Evolutionary conservation across 768 basidiomycete genomes (phyloP).

Genomic region (Tulasnella calospora): DNA sequence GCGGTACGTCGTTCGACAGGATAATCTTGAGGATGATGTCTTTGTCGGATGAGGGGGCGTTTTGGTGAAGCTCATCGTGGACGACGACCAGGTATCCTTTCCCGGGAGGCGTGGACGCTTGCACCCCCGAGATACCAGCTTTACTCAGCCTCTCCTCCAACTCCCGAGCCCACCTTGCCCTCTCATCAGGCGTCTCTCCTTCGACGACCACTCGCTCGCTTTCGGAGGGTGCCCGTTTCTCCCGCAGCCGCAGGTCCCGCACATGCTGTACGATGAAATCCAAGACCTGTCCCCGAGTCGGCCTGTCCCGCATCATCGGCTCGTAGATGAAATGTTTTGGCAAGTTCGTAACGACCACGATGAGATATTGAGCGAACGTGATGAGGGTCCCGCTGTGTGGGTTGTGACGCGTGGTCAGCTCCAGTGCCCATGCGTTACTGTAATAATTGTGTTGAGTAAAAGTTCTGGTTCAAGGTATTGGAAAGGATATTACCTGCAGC

Average conservation of each 20-base stretch:
- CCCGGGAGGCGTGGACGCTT: too few species aligned
- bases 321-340: constrained; percentile 48
- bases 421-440: constrained; percentile 75
- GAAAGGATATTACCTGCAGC: constrained; percentile 56
- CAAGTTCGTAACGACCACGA: constrained; percentile 70
- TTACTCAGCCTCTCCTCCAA: not conserved
- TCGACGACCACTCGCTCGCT: not conserved
- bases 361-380: constrained; percentile 79
- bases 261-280: not conserved
- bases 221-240: not conserved
- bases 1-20: not conserved
- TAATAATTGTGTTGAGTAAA: not conserved
- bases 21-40: not conserved
- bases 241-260: not conserved
- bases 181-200: not conserved
- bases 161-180: not conserved
- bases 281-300: not conserved
- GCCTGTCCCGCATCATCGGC: not conserved
- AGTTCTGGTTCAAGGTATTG: too few species aligned
- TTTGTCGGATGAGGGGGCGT: not conserved
- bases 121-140: too few species aligned
- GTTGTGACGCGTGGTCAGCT: constrained; percentile 62
- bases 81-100: not conserved
- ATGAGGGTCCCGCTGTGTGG: constrained; percentile 75
- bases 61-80: not conserved